phyloP scores from a whole-genome alignment of 1,284 basidiomycete genomes.

The Bjerkandera adusta region DNA sequence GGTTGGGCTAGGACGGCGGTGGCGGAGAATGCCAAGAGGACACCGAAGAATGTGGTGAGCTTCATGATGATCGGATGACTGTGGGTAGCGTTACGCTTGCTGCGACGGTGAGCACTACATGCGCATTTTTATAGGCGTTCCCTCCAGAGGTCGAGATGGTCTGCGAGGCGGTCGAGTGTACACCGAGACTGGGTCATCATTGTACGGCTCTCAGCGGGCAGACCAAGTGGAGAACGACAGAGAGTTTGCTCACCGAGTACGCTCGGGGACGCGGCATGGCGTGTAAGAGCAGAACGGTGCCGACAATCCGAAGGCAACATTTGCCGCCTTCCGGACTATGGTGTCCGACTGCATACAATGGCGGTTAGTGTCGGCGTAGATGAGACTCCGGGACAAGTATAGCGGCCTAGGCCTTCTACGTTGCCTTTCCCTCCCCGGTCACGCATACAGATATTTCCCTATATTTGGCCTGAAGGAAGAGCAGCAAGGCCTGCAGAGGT shows the following conservation, averaged over 20 bases:
- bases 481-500: no score
- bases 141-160: not conserved
- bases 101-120: not conserved
- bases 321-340: no score
- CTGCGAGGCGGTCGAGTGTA: not conserved
- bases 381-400: no score
- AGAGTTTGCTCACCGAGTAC: not conserved
- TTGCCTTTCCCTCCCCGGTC: no score
- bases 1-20: not conserved
- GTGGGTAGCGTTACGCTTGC: not conserved
- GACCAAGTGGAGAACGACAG: not conserved
- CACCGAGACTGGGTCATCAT: not conserved
- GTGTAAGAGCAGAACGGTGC: no score
- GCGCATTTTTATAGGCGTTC: not conserved
- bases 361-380: no score
- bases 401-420: no score
- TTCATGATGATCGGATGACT: not conserved
- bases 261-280: no score
- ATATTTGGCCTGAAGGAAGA: no score
- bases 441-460: no score
- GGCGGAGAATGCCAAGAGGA: not conserved
- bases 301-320: no score
- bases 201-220: not conserved
- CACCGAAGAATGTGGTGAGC: conserved; percentile 1
- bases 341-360: no score